Conservation (phyloP, 2,329 filamentous ascomycete genomes). For the Ophiocordyceps camponoti-rufipedis region DNA sequence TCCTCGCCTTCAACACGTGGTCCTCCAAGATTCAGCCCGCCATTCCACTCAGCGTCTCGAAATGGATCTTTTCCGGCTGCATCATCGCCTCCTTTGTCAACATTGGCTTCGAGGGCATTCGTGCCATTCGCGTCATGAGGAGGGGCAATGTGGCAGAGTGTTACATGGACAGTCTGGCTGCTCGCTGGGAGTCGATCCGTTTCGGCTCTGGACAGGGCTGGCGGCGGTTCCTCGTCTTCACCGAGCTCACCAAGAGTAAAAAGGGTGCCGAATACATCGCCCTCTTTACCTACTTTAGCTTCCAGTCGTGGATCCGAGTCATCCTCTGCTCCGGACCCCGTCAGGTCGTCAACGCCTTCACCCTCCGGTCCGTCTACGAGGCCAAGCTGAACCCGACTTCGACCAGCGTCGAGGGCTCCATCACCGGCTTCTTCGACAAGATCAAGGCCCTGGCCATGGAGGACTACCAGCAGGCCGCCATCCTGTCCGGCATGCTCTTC, state of each 20-base stretch:
- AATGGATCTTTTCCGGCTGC: conserved; percentile 89
- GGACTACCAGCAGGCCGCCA: conserved; percentile 62
- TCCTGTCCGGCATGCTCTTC: conserved; percentile 83
- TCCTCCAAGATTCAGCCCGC: conserved; percentile 64
- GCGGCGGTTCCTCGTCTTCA: conserved; percentile 82
- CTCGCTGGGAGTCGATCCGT: conserved; percentile 69
- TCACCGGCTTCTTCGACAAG: conserved; percentile 70
- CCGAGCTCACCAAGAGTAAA: conserved; percentile 75
- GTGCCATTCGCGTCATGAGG: conserved; percentile 63
- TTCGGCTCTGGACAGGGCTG: conserved; percentile 59
- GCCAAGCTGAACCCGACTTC: conserved; percentile 45
- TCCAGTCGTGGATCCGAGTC: conserved; percentile 67
- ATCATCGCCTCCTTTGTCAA: conserved; percentile 84
- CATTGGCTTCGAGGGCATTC: conserved; percentile 60
- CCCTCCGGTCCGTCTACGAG: conserved; percentile 67
- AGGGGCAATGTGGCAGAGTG: conserved; percentile 77
- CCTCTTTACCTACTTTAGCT: conserved; percentile 74
- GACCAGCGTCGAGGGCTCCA: conserved; percentile 36
- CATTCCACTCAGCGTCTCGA: conserved; percentile 60
- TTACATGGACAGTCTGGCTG: conserved; percentile 77
- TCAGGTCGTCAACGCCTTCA: conserved; percentile 78
- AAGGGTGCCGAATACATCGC: conserved; percentile 84
- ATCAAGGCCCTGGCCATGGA: conserved; percentile 52
- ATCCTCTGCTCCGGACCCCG: conserved; percentile 83
- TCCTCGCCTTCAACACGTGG: conserved; percentile 81